phyloP scores from a whole-genome alignment of 352 stramenopile species.

The Peronospora belbahrii region DNA sequence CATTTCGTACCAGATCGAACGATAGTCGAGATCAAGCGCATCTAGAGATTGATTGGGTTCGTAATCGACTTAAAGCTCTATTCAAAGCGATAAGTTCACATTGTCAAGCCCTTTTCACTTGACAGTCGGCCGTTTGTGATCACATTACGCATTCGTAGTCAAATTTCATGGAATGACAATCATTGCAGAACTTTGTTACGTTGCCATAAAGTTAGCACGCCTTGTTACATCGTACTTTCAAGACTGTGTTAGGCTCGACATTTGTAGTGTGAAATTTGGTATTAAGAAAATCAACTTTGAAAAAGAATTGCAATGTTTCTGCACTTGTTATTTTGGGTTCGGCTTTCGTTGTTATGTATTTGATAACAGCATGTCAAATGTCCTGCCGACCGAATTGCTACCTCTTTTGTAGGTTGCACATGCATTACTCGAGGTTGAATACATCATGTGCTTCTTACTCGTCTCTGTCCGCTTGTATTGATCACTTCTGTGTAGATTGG shows the following conservation, averaged over 20 bases:
- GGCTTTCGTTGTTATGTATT: background rate
- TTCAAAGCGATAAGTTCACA: too few species aligned
- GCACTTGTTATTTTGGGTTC: background rate
- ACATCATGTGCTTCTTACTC: background rate
- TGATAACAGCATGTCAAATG: background rate
- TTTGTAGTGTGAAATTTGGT: too few species aligned
- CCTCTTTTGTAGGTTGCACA: slow-evolving; percentile 1
- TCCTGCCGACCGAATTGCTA: background rate
- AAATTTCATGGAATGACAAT: too few species aligned
- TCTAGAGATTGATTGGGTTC: slow-evolving; percentile 33
- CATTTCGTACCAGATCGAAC: slow-evolving; percentile 85
- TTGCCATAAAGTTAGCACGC: too few species aligned
- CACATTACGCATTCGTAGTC: too few species aligned
- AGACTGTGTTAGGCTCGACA: too few species aligned
- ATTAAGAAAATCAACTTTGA: too few species aligned
- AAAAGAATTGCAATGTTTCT: background rate
- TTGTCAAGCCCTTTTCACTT: too few species aligned
- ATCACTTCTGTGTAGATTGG: background rate
- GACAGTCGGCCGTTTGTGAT: too few species aligned
- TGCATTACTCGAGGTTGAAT: background rate
- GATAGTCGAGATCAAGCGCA: slow-evolving; percentile 89
- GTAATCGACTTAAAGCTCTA: too few species aligned
- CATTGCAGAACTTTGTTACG: too few species aligned
- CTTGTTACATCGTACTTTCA: too few species aligned
- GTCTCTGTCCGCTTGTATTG: background rate